phyloP scores from a whole-genome alignment of 768 basidiomycete species.

The Trametes punicea region DNA sequence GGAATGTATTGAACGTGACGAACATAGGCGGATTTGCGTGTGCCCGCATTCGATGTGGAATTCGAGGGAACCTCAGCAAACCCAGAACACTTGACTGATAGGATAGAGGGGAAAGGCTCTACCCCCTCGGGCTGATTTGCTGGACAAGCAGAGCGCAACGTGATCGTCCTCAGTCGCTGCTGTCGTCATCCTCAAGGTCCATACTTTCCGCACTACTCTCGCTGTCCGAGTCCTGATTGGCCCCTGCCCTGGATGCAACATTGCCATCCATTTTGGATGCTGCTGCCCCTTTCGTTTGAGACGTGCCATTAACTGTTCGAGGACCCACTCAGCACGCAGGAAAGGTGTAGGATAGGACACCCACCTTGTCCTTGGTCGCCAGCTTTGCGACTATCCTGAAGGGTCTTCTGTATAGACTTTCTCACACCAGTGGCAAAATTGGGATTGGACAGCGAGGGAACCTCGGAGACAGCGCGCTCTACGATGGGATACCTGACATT shows the following conservation, averaged over 20 bases:
- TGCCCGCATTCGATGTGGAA: too few species aligned
- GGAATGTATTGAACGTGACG: too few species aligned
- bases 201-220: conserved; percentile 19
- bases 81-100: too few species aligned
- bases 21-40: too few species aligned
- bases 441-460: conserved; percentile 21
- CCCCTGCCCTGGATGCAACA: background rate
- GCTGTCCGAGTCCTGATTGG: conserved; percentile 8
- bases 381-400: conserved; percentile 29
- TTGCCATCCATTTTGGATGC: background rate
- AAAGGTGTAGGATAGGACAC: background rate
- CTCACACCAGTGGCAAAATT: conserved; percentile 34
- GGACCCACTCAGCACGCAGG: too few species aligned
- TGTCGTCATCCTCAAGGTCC: conserved; percentile 15
- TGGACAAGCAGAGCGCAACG: too few species aligned
- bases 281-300: background rate
- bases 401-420: conserved; percentile 35
- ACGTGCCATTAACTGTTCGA: background rate
- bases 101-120: too few species aligned
- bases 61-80: too few species aligned
- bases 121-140: too few species aligned
- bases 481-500: conserved; percentile 60
- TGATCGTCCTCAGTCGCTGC: conserved; percentile 11
- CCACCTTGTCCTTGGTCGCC: background rate
- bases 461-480: conserved; percentile 49